Conservation (phyloP, 2,329 filamentous ascomycete species). For the Ceratocystis smalleyi region DNA sequence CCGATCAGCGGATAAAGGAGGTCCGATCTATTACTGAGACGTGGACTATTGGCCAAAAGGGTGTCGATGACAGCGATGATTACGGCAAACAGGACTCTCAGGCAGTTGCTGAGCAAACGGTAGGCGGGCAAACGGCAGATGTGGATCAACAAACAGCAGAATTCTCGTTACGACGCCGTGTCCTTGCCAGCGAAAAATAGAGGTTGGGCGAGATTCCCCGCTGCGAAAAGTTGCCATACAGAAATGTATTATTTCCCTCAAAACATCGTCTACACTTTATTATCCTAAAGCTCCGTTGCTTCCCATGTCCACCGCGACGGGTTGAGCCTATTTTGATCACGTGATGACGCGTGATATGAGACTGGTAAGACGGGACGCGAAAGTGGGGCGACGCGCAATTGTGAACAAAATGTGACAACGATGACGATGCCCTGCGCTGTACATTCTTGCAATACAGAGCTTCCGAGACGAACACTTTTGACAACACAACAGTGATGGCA, state of each 20-base stretch:
- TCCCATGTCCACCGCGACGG: too few relatives aligned
- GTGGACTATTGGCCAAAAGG: conserved; percentile 44
- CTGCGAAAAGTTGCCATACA: too few relatives aligned
- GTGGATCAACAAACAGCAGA: background rate
- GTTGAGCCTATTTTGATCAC: background rate
- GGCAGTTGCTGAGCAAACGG: background rate
- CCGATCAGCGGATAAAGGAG: conserved; percentile 32
- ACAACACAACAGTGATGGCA: background rate
- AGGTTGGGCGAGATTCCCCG: too few relatives aligned
- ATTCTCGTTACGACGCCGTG: background rate
- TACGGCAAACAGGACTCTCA: conserved; percentile 17
- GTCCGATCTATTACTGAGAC: conserved; percentile 54
- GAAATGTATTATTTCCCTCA: background rate
- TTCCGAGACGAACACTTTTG: background rate
- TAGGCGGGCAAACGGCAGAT: background rate
- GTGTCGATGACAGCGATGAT: conserved; percentile 19
- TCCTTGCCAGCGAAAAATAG: background rate
- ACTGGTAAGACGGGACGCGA: background rate
- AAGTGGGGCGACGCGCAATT: conserved; percentile 13
- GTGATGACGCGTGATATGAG: conserved; percentile 15
- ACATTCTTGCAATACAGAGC: background rate
- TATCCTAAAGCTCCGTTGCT: too few relatives aligned
- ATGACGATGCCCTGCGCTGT: background rate
- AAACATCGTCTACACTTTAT: background rate
- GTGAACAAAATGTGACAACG: background rate